Base-by-base conservation (phyloP, 1,284 basidiomycete species). In the Pyrrhoderma noxium region DNA sequence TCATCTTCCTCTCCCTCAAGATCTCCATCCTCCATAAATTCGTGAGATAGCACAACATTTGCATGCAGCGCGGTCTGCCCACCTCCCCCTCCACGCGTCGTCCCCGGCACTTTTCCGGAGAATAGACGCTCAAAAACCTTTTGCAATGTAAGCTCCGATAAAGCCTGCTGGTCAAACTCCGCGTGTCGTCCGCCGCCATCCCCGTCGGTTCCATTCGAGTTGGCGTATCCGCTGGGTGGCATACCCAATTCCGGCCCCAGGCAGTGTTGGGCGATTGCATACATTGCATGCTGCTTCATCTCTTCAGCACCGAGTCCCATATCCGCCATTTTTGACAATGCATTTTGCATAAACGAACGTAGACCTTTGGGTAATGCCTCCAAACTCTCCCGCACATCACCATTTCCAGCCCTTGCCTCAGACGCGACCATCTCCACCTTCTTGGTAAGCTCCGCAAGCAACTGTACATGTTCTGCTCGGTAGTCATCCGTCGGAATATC, bases 221-320 rank as follows among this genome's bases (percentile, higher is more conserved):
- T 48, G 64, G 60, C 45, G n/a, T 49, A 27, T 16, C 54, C 42
- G 37, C 41, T 54, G 49, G 57, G 56, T 54, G 68, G 65, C 55
- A 69, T 57, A 49, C 60, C 60, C 43, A 62, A 61, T 23, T 66
- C 62, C 22, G 77, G 76, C 19, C 77, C 71, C 58, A 80, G 73
- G 63, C 83, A 79, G 63, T 80, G 80, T 60, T 84, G 82, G 31
- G 82, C 82, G 60, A 83, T 76, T 51, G 79, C 73, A 61, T 82
- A 80, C 75, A 85, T 79, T 31, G 77, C 72, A 65, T 76, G 73
- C 45, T 60, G 46, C 52, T 58, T 61, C 22, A 35, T 38, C 36
- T 56, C 54, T 8, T 56, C 47, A 22, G 45, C 23, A 16, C 45
- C 39, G 18, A 45, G 4, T 2, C 31, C 45, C 3, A 51, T 25